These are phyloP conservation scores for Oryza australiensis DNA, from an alignment of 176 grass and related monocot species.

Conservation along the genomic window DNA sequence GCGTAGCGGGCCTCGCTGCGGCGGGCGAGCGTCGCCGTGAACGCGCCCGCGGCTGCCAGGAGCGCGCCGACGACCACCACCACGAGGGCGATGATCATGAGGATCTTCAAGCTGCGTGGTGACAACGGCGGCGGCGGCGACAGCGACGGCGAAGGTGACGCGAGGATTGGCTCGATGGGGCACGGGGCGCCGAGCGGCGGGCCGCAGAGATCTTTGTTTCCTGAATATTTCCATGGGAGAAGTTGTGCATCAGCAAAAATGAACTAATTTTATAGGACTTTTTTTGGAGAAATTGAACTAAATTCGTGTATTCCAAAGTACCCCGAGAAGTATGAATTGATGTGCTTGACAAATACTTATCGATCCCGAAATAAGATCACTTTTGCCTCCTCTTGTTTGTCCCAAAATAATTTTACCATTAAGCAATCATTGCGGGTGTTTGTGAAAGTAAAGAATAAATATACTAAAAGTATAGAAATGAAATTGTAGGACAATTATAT, in stretches of 20 bases:
- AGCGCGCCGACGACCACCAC: constrained; percentile 42
- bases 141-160: not conserved
- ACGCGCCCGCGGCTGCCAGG: constrained; percentile 32
- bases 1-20: constrained; percentile 8
- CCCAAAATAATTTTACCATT: no score
- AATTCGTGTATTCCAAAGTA: no score
- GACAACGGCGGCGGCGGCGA: not conserved
- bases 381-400: no score
- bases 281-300: no score
- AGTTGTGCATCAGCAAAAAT: not conserved
- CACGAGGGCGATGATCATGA: constrained; percentile 56
- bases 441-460: no score
- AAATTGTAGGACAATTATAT: no score
- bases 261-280: no score
- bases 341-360: no score
- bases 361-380: no score
- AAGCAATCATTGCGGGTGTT: no score
- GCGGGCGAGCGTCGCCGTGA: constrained; percentile 30
- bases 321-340: no score
- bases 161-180: not conserved
- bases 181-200: constrained; percentile 36
- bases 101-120: constrained; percentile 24
- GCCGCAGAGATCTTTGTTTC: constrained; percentile 69
- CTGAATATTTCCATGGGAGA: constrained; percentile 28
- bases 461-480: no score